Evolutionary conservation across 306 rosid genomes (phyloP).

Genomic region (Carpinus viminea): DNA sequence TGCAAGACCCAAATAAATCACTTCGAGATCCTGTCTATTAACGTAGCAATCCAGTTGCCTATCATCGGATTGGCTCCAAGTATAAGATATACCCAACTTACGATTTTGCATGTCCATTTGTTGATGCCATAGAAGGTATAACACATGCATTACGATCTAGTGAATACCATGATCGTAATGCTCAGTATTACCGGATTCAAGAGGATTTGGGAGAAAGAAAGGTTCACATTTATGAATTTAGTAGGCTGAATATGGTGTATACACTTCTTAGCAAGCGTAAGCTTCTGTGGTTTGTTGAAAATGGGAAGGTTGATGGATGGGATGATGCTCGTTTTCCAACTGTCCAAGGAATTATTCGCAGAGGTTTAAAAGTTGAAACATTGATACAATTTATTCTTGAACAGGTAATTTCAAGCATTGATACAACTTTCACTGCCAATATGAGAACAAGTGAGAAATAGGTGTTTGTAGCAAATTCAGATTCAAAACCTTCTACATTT

Average conservation of each 20-base stretch:
- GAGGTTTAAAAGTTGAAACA: slow-evolving; percentile 89
- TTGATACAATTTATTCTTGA: slow-evolving; percentile 87
- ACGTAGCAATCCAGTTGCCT: slow-evolving; percentile 88
- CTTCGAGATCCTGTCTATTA: slow-evolving; percentile 94
- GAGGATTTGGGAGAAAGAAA: slow-evolving; percentile 77
- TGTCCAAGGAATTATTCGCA: slow-evolving; percentile 91
- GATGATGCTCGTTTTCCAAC: slow-evolving; percentile 95
- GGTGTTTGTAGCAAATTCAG: slow-evolving; percentile 24
- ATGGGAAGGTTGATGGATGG: slow-evolving; percentile 93
- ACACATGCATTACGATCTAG: slow-evolving; percentile 95
- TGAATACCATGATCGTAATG: slow-evolving; percentile 94
- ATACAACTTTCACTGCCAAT: slow-evolving; percentile 16
- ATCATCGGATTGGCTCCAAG: slow-evolving; percentile 91
- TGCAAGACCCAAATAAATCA: slow-evolving; percentile 93
- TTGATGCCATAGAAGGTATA: slow-evolving; percentile 81
- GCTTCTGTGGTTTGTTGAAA: slow-evolving; percentile 95
- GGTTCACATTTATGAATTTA: slow-evolving; percentile 84
- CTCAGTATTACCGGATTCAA: slow-evolving; percentile 81
- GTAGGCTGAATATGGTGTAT: slow-evolving; percentile 89
- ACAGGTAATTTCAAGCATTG: slow-evolving; percentile 50
- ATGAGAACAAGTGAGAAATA: slow-evolving; percentile 12
- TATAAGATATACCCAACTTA: slow-evolving; percentile 90
- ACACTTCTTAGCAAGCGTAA: slow-evolving; percentile 96
- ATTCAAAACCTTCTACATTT: not conserved
- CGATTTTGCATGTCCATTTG: slow-evolving; percentile 95